Evolutionary conservation across 176 grass and related monocot genomes (phyloP).

Genomic region (Oryza meyeriana): DNA sequence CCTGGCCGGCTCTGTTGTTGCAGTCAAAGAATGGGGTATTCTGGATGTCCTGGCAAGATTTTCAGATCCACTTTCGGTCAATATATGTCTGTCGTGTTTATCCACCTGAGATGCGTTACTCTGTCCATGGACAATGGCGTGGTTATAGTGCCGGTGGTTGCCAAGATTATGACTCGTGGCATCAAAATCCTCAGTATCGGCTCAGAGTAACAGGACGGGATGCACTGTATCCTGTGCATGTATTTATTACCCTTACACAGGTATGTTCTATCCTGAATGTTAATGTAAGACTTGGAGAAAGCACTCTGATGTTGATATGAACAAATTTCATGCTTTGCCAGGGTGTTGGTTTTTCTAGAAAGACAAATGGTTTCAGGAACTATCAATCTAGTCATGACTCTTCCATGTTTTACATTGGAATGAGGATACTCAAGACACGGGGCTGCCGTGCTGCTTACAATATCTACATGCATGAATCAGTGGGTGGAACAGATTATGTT

Average conservation of each 20-base stretch:
- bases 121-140: constrained; percentile 95
- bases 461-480: constrained; percentile 99
- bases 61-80: constrained; percentile 97
- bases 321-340: constrained; percentile 46
- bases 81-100: constrained; percentile 99
- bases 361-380: constrained; percentile 85
- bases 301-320: constrained; percentile 14
- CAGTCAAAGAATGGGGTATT: constrained; percentile 98
- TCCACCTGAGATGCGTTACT: constrained; percentile 90
- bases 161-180: constrained; percentile 97
- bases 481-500: constrained; percentile 94
- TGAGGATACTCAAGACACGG: constrained; percentile 97
- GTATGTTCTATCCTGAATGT: constrained; percentile 46
- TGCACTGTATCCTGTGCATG: constrained; percentile 83
- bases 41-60: constrained; percentile 99
- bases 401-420: constrained; percentile 94
- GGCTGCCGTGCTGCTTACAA: constrained; percentile 93
- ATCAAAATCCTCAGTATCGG: constrained; percentile 96
- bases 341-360: constrained; percentile 98
- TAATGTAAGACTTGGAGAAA: constrained; percentile 6
- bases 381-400: constrained; percentile 97
- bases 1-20: not conserved
- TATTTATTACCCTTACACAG: constrained; percentile 98
- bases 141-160: constrained; percentile 93
- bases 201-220: constrained; percentile 79